These are phyloP conservation scores for Kregervanrija pseudodelftensis DNA, from an alignment of 805 yeast species.

Conservation along the genomic window DNA sequence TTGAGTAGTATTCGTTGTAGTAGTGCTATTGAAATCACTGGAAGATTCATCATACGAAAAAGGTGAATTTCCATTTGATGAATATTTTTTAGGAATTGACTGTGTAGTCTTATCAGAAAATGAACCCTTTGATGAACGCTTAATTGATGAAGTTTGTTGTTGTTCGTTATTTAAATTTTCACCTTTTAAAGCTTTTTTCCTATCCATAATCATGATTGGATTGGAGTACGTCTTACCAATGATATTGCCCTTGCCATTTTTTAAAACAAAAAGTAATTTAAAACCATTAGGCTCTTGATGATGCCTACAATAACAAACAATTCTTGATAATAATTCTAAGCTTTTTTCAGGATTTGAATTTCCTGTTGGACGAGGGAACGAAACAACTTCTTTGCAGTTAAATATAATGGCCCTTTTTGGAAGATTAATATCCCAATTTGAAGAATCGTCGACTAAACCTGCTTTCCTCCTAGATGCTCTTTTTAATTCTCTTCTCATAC, in stretches of 20 bases:
- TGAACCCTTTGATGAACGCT: constrained; percentile 7
- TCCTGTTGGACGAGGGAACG: constrained; percentile 54
- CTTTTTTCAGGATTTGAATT: constrained; percentile 26
- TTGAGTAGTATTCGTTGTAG: constrained; percentile 6
- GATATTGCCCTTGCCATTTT: constrained; percentile 51
- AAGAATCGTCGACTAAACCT: constrained; percentile 64
- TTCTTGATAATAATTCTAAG: constrained; percentile 56
- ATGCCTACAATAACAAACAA: constrained; percentile 94
- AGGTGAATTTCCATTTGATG: constrained; percentile 13
- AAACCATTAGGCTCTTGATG: constrained; percentile 88
- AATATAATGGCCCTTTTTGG: constrained; percentile 81
- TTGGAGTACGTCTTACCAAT: constrained; percentile 67
- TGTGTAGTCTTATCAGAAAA: constrained; percentile 2
- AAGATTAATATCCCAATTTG: constrained; percentile 69
- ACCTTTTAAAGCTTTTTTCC: constrained; percentile 59
- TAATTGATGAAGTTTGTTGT: constrained; percentile 1
- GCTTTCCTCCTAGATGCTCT: constrained; percentile 89
- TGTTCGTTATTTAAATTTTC: constrained; percentile 37
- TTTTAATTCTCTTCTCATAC: constrained; percentile 88
- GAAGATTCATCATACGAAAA: constrained; percentile 30
- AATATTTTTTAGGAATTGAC: background rate
- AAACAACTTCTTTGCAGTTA: constrained; percentile 82
- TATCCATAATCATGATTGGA: constrained; percentile 87
- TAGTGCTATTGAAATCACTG: constrained; percentile 21
- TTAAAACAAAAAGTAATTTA: constrained; percentile 59